These are phyloP conservation scores for Ophiosphaerella narmari DNA, from an alignment of 2,329 filamentous ascomycete species.

Conservation along the genomic window DNA sequence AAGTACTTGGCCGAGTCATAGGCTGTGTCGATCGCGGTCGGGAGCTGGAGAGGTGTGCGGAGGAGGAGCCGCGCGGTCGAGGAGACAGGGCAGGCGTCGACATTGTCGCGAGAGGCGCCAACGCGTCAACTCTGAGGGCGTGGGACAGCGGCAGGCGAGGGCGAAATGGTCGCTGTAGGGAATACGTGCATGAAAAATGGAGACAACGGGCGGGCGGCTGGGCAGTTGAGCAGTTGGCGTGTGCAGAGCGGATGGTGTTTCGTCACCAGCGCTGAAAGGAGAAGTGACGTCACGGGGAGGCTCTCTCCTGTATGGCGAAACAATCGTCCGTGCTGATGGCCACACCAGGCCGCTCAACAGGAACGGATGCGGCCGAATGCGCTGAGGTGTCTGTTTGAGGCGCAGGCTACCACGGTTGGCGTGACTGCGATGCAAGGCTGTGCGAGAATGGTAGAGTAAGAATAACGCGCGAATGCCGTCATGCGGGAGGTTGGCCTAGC, in stretches of 20 bases:
- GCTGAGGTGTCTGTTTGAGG: slow-evolving; percentile 1
- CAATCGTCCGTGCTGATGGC: background rate
- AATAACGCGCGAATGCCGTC: slow-evolving; percentile 2
- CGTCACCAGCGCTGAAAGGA: background rate
- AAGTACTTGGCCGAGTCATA: slow-evolving; percentile 34
- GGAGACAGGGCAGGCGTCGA: slow-evolving; percentile 43
- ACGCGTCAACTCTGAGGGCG: slow-evolving; percentile 15
- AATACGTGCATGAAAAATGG: slow-evolving; percentile 32
- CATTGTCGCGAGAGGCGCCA: slow-evolving; percentile 25
- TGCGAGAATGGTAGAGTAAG: background rate
- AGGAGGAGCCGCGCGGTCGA: slow-evolving; percentile 35
- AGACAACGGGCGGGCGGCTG: slow-evolving; percentile 10
- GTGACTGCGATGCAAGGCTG: slow-evolving; percentile 6
- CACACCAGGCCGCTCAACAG: background rate
- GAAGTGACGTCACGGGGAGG: slow-evolving; percentile 1
- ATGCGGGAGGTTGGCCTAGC: slow-evolving; percentile 4
- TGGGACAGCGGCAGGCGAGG: slow-evolving; percentile 13
- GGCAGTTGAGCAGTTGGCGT: slow-evolving; percentile 4
- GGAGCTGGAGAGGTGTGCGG: slow-evolving; percentile 26
- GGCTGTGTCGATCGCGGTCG: slow-evolving; percentile 34
- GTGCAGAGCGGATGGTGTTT: slow-evolving; percentile 2
- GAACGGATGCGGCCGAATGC: background rate
- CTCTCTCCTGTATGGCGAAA: slow-evolving; percentile 1
- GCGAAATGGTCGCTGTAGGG: slow-evolving; percentile 11
- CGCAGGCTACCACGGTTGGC: slow-evolving; percentile 1